Base-by-base conservation (phyloP, 2,329 filamentous ascomycete genomes). In the Sporothrix pseudoabietina region DNA sequence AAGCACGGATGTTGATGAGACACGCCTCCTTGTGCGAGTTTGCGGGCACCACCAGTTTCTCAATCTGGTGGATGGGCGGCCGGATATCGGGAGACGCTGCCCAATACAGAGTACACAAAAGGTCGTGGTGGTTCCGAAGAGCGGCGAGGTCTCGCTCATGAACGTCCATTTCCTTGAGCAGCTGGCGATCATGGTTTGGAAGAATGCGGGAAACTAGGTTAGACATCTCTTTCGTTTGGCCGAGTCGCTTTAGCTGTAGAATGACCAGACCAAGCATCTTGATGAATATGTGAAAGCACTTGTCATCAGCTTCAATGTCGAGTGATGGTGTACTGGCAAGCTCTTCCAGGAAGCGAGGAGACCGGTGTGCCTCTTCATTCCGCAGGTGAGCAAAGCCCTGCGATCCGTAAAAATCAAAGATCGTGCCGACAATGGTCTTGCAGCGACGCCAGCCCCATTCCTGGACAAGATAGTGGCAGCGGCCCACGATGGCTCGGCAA, bases 331-430 rank as follows among this genome's bases (percentile, higher is more conserved):
- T 79, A 9, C 76, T 77, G 35, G 80, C 82, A 1, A 92, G 84
- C 22, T 87, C 82, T 66, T 90, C 88, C 0, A 92, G 81, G 71
- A 92, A 92, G 3, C 80, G 81, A 0, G 90, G 88, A 4, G 90
- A 91, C 72, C 83, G 83, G 76, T 87, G 87, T 1, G 85, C 87
- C 77, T 90, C 87, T 78, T 92, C 90, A 74, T 91, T 91, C 52
- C 88, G 86, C 57, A 92, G 78, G 78, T 92, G 87, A 2, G 85
- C 85, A 12, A 92, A 83, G 63, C 87, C 85, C 75, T 89, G 87
- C 1, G 86, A 86, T 10, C 88, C 89, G 76, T 91, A 92, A 77
- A 91, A 91, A 79, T 92, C 89, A 75, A 91, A 92, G 2, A 92
- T 85, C 1, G 85, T 83, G 1, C 89, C 88, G 44, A 91, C 82